Evolutionary conservation across 2,329 filamentous ascomycete genomes (phyloP), one percentile per base, ranked within the genome.

Genomic region (Diaporthe eres): DNA sequence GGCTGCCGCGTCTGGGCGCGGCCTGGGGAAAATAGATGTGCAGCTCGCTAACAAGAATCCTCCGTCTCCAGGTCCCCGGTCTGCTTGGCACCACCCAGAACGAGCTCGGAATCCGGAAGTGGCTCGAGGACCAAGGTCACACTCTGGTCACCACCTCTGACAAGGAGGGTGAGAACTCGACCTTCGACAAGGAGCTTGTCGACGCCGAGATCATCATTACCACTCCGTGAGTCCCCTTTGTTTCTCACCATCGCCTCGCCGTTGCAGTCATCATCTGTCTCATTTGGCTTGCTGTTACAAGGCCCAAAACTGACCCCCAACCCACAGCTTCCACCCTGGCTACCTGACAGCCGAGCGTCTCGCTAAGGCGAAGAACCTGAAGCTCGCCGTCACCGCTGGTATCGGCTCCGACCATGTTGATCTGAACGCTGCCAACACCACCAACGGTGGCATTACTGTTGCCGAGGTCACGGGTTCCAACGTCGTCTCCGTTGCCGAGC

Each of bases 201-300:
- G 97, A 98, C 84, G 95, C 97, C 78, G 97, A 99, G 87, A 90
- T 99, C 86, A 98, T 99, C 91, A 98, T 99, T 87, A 99, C 97
- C 81, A 99, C 97, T 75, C 97, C 97, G 94, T 98, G 86, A 77
- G 90, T 79, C 42, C 10, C 37, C 70, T 25, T 42, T 10, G 51
- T 3, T 25, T 25, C 47, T 28, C 17, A 22, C 13, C 31, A 22
- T 22, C 34, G 4, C 34, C 17, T 12, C 47, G 22, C 67, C 75
- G 10, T 37, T 10, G 28, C 15, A 2, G 42, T 4, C 25, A 12
- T 19, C 60, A 79, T 34, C 49, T 31, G 34, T 28, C 15, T 2
- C 13, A 28, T 28, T 25, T 12, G n/a, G 22, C 8, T 39, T 3
- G 22, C 31, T 49, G 19, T 49, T 17, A 4, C 9, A 22, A 7